Evolutionary conservation across 148 eudicot genomes (phyloP).

Genomic region (Nepenthes mirabilis): DNA sequence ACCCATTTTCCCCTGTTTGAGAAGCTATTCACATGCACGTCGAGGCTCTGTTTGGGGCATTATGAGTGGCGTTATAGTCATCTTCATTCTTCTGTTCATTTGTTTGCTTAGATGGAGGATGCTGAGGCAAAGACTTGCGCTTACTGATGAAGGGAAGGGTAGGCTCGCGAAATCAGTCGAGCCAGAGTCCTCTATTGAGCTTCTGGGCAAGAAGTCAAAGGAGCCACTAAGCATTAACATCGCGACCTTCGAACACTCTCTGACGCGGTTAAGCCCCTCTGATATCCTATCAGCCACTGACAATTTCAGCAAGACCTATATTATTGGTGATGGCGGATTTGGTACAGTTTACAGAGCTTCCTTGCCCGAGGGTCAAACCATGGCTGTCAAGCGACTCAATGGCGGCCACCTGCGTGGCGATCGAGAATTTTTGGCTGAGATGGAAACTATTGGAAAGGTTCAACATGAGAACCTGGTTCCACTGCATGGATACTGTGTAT

Average conservation of each 20-base stretch:
- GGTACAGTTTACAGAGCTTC: slow-evolving; percentile 83
- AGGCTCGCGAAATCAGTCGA: slow-evolving; percentile 29
- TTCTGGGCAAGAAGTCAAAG: slow-evolving; percentile 43
- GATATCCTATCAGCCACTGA: slow-evolving; percentile 75
- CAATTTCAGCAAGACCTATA: slow-evolving; percentile 79
- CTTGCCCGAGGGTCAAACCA: slow-evolving; percentile 43
- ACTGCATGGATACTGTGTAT: slow-evolving; percentile 73
- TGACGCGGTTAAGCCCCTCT: slow-evolving; percentile 43
- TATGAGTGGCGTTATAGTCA: slow-evolving; percentile 21
- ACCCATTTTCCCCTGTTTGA: slow-evolving; percentile 10
- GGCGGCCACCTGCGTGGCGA: slow-evolving; percentile 61
- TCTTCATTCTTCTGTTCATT: slow-evolving; percentile 25
- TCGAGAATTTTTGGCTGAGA: slow-evolving; percentile 80
- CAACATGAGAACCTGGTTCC: slow-evolving; percentile 75
- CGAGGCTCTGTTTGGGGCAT: slow-evolving; percentile 44
- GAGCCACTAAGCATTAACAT: slow-evolving; percentile 88
- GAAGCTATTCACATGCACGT: slow-evolving; percentile 12
- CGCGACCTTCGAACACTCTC: slow-evolving; percentile 77
- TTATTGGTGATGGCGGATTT: slow-evolving; percentile 87
- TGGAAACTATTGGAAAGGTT: slow-evolving; percentile 90
- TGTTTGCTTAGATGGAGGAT: slow-evolving; percentile 29
- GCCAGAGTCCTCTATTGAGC: slow-evolving; percentile 30
- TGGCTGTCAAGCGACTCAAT: slow-evolving; percentile 84
- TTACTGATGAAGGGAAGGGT: slow-evolving; percentile 20
- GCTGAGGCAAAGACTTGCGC: slow-evolving; percentile 18